Evolutionary conservation across 192 early-diverging fungal species (phyloP), one percentile per base, ranked within the genome.

Genomic region (Entomortierella beljakovae): DNA sequence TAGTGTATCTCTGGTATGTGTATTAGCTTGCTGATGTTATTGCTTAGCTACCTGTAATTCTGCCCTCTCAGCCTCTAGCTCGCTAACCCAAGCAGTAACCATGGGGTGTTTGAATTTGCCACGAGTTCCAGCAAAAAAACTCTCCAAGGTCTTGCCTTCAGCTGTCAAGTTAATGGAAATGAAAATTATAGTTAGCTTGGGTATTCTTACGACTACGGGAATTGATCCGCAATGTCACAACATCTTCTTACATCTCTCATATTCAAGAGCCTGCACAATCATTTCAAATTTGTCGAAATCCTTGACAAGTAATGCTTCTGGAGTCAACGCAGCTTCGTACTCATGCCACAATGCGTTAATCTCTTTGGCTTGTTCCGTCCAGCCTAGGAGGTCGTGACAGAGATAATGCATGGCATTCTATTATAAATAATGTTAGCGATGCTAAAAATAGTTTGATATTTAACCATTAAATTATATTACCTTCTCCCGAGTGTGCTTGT

Each of bases 281-380:
- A 98, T 95, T 81, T 98, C 96, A 89, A 95, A 98, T 80, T 98
- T 98, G 82, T 98, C 96, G 70, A 98, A 77, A 73, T 98, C 95
- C 50, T 96, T 95, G 40, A 95, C 94, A 31, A 96, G 68, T 15
- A 88, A 71, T 0, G 96, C 94, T 65, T 98, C 96, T 1, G 72
- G 68, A 3, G 94, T 94, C 22, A 57, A 52, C 8, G 82, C 87
- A 9, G 90, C 86, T 71, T 98, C 96, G 65, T 96, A 98, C 64
- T 98, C 96, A 29, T 77, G 59, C 96, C 95, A 98, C 48, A 98
- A 64, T 5, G 61, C 83, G 20, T 74, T 66, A 33, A 98, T 96
- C 65, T 98, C 96, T 29, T 80, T 43, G 22, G 92, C 91, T 38
- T 86, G 81, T 2, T 62, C 63, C 0, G 88, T 73, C 52, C 83